phyloP scores from a whole-genome alignment of 2,329 filamentous ascomycete genomes.

The Fusarium fujikuroi region DNA sequence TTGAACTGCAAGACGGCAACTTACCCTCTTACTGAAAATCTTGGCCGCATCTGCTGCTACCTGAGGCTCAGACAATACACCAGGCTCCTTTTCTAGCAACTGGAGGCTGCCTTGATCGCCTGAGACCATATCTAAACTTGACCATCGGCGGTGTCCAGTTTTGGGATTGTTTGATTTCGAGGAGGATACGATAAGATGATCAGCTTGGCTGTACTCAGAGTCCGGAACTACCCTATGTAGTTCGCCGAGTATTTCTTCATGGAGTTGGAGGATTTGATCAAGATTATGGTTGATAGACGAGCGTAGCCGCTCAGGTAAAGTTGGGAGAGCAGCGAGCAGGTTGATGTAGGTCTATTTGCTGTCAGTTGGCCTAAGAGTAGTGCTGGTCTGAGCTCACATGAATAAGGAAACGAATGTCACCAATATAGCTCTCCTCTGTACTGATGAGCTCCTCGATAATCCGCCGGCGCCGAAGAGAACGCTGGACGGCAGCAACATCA shows the following conservation, averaged over 20 bases:
- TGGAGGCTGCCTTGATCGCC: constrained; percentile 52
- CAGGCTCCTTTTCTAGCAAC: constrained; percentile 60
- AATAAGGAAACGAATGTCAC: constrained; percentile 85
- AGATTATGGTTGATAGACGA: constrained; percentile 82
- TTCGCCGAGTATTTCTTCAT: constrained; percentile 82
- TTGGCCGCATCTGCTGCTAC: constrained; percentile 70
- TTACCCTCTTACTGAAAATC: constrained; percentile 69
- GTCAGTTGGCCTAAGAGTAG: constrained; percentile 22
- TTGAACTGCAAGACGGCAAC: not conserved
- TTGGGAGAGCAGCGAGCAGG: constrained; percentile 76
- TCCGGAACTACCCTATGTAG: constrained; percentile 77
- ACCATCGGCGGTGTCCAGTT: constrained; percentile 57
- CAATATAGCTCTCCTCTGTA: constrained; percentile 90
- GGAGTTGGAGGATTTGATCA: constrained; percentile 81
- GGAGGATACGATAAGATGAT: constrained; percentile 17
- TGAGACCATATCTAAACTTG: constrained; percentile 59
- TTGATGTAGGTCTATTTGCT: constrained; percentile 74
- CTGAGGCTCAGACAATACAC: constrained; percentile 67
- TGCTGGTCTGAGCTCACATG: constrained; percentile 67
- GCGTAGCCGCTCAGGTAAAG: constrained; percentile 70
- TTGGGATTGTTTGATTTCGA: constrained; percentile 22
- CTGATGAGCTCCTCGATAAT: constrained; percentile 86
- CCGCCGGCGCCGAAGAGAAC: constrained; percentile 79
- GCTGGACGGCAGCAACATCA: constrained; percentile 76
- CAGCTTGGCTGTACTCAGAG: constrained; percentile 67